These are phyloP conservation scores for Candida frijolesensis DNA, from an alignment of 1,139 yeast genomes.

Conservation along the genomic window DNA sequence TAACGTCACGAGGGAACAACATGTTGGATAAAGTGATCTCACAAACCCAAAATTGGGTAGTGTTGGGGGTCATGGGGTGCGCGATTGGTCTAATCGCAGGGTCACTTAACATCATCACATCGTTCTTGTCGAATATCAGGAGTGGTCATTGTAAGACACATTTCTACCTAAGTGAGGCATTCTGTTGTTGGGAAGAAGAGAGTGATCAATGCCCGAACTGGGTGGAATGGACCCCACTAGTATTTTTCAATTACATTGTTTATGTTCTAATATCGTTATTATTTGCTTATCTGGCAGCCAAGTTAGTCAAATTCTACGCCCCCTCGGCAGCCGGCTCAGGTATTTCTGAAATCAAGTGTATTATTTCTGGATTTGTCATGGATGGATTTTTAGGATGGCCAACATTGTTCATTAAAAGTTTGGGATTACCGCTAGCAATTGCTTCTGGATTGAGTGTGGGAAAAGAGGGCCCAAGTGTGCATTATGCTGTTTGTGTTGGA, in stretches of 20 bases:
- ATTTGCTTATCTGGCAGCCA: constrained; percentile 68
- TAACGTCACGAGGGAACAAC: constrained; percentile 19
- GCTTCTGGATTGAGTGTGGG: constrained; percentile 82
- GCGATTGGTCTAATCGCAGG: constrained; percentile 84
- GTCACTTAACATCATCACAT: constrained; percentile 75
- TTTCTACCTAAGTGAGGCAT: constrained; percentile 70
- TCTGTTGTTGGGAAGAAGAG: constrained; percentile 78
- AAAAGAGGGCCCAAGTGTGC: constrained; percentile 86
- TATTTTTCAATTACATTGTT: constrained; percentile 52
- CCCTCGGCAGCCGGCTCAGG: constrained; percentile 98
- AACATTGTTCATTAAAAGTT: constrained; percentile 73
- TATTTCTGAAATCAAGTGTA: constrained; percentile 93
- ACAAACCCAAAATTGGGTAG: constrained; percentile 71
- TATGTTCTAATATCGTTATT: constrained; percentile 62
- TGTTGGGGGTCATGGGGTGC: constrained; percentile 73
- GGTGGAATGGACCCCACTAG: constrained; percentile 54
- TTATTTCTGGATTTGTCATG: constrained; percentile 87
- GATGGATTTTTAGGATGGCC: constrained; percentile 74
- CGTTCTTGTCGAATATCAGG: constrained; percentile 79
- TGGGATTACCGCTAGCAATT: constrained; percentile 84
- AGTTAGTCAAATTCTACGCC: constrained; percentile 69
- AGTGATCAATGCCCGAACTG: constrained; percentile 54
- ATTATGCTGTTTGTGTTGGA: constrained; percentile 83
- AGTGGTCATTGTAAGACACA: constrained; percentile 74
- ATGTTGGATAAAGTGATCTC: constrained; percentile 36